Conservation (phyloP, 441 rosid species). For the Gossypium schwendimanii region DNA sequence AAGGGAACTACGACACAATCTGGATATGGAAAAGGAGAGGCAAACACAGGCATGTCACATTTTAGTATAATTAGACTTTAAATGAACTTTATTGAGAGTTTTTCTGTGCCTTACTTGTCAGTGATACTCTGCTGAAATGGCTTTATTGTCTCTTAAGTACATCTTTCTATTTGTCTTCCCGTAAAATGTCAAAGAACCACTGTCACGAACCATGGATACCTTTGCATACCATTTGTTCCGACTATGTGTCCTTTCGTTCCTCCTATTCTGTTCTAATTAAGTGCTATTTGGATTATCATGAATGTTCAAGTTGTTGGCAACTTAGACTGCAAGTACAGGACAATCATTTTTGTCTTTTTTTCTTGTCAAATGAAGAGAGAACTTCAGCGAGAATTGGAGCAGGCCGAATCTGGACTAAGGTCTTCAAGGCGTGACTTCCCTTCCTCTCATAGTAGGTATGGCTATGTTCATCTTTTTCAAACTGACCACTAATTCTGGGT, state of each 20-base stretch:
- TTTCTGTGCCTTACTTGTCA: not conserved
- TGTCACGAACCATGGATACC: not conserved
- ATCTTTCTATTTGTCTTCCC: not conserved
- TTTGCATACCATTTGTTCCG: not conserved
- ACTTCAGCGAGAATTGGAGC: slow-evolving; percentile 83
- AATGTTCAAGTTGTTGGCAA: not conserved
- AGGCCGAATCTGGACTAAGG: slow-evolving; percentile 69
- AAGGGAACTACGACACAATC: slow-evolving; percentile 64
- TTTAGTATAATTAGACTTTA: not conserved
- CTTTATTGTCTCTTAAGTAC: not conserved
- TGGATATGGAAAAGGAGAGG: slow-evolving; percentile 82
- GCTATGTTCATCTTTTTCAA: not conserved
- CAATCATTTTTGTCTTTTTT: not conserved
- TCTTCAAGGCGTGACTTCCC: slow-evolving; percentile 64
- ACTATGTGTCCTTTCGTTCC: not conserved
- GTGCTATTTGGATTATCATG: not conserved
- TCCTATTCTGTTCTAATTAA: not conserved
- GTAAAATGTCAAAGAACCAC: not conserved
- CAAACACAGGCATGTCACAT: slow-evolving; percentile 56
- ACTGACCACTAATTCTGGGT: not conserved
- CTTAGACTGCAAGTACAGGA: not conserved
- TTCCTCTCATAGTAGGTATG: slow-evolving; percentile 49
- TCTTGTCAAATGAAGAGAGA: slow-evolving; percentile 46
- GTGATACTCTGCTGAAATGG: not conserved
- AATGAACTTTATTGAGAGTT: not conserved